A percentile compares a stretch with the other conserved stretches of the same genome.
Evolutionary conservation across 129 eudicot species (phyloP).

Genomic region (Lactuca sativa): DNA sequence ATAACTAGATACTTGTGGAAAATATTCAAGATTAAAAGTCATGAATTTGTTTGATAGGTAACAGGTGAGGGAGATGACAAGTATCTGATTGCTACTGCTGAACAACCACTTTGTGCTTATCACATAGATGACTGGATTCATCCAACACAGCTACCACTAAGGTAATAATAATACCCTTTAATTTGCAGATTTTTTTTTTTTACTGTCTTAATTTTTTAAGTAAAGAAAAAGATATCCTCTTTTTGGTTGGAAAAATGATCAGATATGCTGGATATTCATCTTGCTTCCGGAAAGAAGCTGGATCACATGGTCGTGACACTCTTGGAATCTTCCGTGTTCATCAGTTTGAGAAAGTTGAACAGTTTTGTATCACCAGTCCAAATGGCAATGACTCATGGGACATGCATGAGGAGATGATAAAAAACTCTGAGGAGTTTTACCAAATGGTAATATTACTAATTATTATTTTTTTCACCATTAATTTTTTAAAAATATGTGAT

Average conservation of each 20-base stretch:
- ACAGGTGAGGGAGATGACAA: constrained; percentile 96
- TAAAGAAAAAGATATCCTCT: too few relatives aligned
- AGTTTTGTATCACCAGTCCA: constrained; percentile 85
- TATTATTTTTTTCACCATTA: background rate
- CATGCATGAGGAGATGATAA: constrained; percentile 90
- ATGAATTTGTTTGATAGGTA: constrained; percentile 43
- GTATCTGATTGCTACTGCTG: constrained; percentile 96
- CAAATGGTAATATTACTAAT: constrained; percentile 47
- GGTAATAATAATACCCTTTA: constrained; percentile 36
- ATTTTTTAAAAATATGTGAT: background rate
- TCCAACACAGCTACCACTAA: constrained; percentile 72
- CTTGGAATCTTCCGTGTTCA: constrained; percentile 97
- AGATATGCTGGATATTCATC: constrained; percentile 98
- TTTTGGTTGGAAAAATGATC: background rate
- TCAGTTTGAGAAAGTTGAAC: constrained; percentile 95
- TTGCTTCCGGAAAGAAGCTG: constrained; percentile 98
- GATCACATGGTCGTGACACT: constrained; percentile 96
- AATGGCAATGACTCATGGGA: constrained; percentile 83
- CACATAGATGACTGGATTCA: constrained; percentile 92
- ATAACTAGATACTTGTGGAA: background rate
- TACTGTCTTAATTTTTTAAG: background rate
- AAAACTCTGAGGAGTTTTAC: constrained; percentile 90
- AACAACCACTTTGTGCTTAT: constrained; percentile 95
- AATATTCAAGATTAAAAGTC: background rate
- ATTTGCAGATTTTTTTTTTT: background rate